These are phyloP conservation scores for Piromyces sp. DNA, from an alignment of 192 early-diverging fungal species.

Conservation along the genomic window DNA sequence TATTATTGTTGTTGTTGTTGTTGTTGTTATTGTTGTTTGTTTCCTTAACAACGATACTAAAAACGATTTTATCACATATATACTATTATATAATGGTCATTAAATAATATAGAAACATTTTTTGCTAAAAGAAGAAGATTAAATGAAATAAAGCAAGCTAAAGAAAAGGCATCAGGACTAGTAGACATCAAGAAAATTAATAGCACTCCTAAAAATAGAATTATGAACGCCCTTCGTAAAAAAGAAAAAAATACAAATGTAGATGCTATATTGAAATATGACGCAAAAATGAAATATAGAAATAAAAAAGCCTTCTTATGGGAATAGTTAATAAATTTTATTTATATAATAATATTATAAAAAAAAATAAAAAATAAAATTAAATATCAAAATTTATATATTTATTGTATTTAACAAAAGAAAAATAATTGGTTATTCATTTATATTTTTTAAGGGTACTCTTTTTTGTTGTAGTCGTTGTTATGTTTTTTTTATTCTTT, in stretches of 20 bases:
- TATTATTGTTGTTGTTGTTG: too few relatives aligned
- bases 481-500: too few relatives aligned
- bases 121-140: not conserved
- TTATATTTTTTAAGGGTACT: too few relatives aligned
- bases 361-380: too few relatives aligned
- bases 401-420: too few relatives aligned
- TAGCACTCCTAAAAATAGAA: not conserved
- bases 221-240: not conserved
- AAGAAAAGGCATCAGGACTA: not conserved
- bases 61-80: too few relatives aligned
- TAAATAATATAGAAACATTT: not conserved
- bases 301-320: not conserved
- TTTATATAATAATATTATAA: not conserved
- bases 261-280: not conserved
- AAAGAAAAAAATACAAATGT: not conserved
- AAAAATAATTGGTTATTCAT: too few relatives aligned
- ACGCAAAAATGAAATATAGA: not conserved
- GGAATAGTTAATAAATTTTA: not conserved
- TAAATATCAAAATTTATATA: too few relatives aligned
- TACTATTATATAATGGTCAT: too few relatives aligned
- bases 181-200: not conserved
- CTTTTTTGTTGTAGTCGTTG: too few relatives aligned
- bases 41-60: too few relatives aligned
- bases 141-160: not conserved
- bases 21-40: too few relatives aligned